Evolutionary conservation across 768 basidiomycete genomes (phyloP).

Genomic region (Stropharia rugosoannulata): DNA sequence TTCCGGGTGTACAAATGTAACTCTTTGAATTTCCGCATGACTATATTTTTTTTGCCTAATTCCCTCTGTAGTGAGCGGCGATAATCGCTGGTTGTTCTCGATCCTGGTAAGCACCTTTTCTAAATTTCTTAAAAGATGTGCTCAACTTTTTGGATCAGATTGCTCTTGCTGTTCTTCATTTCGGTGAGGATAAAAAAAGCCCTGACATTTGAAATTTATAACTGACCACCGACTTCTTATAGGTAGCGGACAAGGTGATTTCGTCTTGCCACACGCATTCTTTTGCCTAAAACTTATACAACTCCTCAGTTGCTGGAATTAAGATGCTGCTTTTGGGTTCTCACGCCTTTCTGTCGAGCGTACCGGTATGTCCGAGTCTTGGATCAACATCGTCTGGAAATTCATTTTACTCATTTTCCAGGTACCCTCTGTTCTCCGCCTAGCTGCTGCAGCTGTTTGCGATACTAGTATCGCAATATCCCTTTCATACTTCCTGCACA

Average conservation of each 20-base stretch:
- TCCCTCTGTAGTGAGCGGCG: conserved; percentile 20
- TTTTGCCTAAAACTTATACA: neutral
- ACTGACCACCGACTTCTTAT: neutral
- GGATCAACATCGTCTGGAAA: neutral
- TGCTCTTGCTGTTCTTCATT: conserved; percentile 25
- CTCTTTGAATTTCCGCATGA: neutral
- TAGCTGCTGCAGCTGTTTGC: conserved; percentile 29
- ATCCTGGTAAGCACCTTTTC: conserved; percentile 14
- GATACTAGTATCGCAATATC: conserved; percentile 31
- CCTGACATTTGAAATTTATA: neutral
- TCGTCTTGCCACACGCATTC: neutral
- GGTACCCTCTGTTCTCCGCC: conserved; percentile 28
- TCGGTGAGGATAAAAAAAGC: conserved; percentile 16
- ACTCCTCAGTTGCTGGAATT: conserved; percentile 24
- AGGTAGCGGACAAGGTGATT: conserved; percentile 30
- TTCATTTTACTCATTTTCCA: neutral
- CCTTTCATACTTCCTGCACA: conserved; percentile 28
- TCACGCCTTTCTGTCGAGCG: conserved; percentile 23
- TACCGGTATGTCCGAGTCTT: conserved; percentile 16
- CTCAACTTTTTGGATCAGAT: conserved; percentile 13
- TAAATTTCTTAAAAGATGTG: neutral
- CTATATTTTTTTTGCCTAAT: neutral
- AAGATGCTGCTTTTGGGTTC: conserved; percentile 24
- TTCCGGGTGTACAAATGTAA: conserved; percentile 30
- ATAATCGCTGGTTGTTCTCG: conserved; percentile 17